Evolutionary conservation across 805 yeast species (phyloP).

Genomic region (Candida verbasci): DNA sequence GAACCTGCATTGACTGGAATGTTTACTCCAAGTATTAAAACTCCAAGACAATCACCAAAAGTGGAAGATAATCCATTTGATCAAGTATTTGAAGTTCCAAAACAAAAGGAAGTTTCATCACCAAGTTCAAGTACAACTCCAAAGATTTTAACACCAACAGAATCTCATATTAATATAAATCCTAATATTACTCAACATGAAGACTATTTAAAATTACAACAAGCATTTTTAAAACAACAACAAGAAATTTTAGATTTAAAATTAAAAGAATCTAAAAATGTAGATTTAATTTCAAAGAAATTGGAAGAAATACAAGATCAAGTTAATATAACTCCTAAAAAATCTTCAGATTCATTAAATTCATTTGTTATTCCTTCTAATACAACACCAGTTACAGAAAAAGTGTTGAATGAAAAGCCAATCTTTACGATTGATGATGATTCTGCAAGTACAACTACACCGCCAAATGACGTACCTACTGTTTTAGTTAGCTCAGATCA

Average conservation of each 20-base stretch:
- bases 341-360: conserved; percentile 7
- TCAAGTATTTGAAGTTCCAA: conserved; percentile 15
- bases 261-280: conserved; percentile 3
- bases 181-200: conserved; percentile 35
- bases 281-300: conserved; percentile 4
- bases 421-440: conserved; percentile 5
- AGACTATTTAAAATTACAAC: conserved; percentile 32
- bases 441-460: too few species aligned
- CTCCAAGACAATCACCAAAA: conserved; percentile 26
- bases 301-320: conserved; percentile 3
- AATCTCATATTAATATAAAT: conserved; percentile 11
- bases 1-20: conserved; percentile 28
- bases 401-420: conserved; percentile 6
- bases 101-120: too few species aligned
- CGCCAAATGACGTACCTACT: conserved; percentile 3
- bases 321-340: conserved; percentile 1
- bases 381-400: conserved; percentile 3
- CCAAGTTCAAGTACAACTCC: conserved; percentile 7
- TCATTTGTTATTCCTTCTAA: conserved; percentile 5
- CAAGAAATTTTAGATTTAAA: conserved; percentile 16
- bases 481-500: conserved; percentile 8
- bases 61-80: conserved; percentile 36
- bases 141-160: conserved; percentile 8
- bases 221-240: conserved; percentile 34
- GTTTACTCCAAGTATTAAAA: conserved; percentile 32